Conservation (phyloP, 768 basidiomycete genomes). For the Psilocybe cyanescens region DNA sequence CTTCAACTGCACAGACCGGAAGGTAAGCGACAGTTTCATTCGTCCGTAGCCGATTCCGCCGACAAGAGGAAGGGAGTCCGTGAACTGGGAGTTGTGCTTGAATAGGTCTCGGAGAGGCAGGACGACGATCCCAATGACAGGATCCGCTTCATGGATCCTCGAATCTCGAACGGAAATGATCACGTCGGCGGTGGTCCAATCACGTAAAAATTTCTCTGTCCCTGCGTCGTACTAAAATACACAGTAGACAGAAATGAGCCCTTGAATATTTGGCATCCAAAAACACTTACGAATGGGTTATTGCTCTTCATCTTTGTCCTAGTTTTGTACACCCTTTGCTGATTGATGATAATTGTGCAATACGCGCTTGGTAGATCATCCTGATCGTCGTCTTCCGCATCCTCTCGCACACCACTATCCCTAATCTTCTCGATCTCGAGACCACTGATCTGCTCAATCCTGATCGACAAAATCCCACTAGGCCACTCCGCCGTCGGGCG, state of each 20-base stretch:
- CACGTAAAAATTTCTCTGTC: constrained; percentile 70
- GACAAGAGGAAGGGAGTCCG: constrained; percentile 63
- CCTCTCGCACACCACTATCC: constrained; percentile 57
- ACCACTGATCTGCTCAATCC: constrained; percentile 68
- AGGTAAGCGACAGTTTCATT: constrained; percentile 65
- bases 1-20: constrained; percentile 65
- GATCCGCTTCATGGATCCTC: constrained; percentile 60
- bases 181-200: constrained; percentile 63
- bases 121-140: constrained; percentile 72
- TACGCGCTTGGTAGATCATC: constrained; percentile 68
- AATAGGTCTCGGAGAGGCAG: constrained; percentile 53
- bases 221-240: constrained; percentile 55
- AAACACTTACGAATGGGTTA: constrained; percentile 45
- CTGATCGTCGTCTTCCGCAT: constrained; percentile 50
- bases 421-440: constrained; percentile 61
- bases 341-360: constrained; percentile 51
- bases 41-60: constrained; percentile 74
- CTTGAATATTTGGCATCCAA: background rate
- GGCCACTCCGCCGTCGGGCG: constrained; percentile 65
- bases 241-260: background rate
- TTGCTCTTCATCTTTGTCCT: constrained; percentile 48
- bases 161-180: constrained; percentile 69
- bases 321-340: constrained; percentile 47
- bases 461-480: constrained; percentile 65
- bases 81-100: constrained; percentile 53